Conservation (phyloP, 345 rosid genomes). For the Anacardium occidentale region DNA sequence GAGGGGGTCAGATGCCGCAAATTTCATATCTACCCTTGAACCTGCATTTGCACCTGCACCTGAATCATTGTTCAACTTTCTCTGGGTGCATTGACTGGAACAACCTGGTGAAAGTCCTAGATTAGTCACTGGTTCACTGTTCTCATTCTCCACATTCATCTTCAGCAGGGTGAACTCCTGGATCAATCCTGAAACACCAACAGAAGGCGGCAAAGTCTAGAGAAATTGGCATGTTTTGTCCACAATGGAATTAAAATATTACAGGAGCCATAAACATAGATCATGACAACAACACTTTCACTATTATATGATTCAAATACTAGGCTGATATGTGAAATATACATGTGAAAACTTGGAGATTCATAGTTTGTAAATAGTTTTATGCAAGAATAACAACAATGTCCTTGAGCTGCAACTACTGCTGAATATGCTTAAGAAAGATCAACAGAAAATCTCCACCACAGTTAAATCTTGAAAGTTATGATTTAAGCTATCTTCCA, state of each 20-base stretch:
- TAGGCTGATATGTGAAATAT: not conserved
- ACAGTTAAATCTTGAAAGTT: constrained; percentile 16
- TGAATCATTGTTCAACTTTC: constrained; percentile 39
- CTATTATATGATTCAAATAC: not conserved
- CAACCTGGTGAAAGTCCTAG: constrained; percentile 39
- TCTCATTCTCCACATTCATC: constrained; percentile 55
- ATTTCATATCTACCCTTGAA: constrained; percentile 43
- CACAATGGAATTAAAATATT: not conserved
- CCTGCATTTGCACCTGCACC: constrained; percentile 97
- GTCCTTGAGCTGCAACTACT: not conserved
- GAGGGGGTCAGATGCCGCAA: constrained; percentile 55
- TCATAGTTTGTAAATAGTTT: not conserved
- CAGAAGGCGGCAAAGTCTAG: not conserved
- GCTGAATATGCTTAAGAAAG: not conserved
- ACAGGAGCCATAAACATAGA: not conserved
- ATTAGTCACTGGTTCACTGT: constrained; percentile 41
- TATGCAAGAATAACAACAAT: not conserved
- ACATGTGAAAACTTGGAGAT: no score
- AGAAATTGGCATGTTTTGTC: no score
- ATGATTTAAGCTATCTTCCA: not conserved
- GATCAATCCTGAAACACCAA: constrained; percentile 13
- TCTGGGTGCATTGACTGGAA: constrained; percentile 34
- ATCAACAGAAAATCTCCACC: constrained; percentile 8
- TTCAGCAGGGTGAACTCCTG: constrained; percentile 31
- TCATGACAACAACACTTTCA: not conserved